Evolutionary conservation across 805 yeast genomes (phyloP).

Genomic region (Hanseniaspora taiwanica): DNA sequence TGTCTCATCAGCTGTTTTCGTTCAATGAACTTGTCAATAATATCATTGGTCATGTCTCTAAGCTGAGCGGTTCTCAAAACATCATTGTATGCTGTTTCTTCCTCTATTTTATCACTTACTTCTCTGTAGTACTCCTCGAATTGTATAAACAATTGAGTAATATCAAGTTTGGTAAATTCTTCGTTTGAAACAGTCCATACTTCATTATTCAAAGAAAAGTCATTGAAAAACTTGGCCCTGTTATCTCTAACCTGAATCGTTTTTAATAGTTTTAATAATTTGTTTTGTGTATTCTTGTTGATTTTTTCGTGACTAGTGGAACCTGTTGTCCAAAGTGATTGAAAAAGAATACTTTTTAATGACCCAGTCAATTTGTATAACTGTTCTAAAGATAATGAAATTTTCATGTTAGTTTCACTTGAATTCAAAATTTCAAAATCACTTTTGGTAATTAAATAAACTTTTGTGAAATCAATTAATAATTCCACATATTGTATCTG

Average conservation of each 20-base stretch:
- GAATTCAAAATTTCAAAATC: conserved; percentile 18
- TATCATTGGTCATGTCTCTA: conserved; percentile 29
- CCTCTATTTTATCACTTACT: conserved; percentile 8
- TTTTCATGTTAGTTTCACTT: not conserved
- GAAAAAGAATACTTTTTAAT: conserved; percentile 14
- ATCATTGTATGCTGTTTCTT: conserved; percentile 10
- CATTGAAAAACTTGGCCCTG: conserved; percentile 11
- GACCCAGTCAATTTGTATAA: conserved; percentile 10
- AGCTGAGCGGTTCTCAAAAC: conserved; percentile 28
- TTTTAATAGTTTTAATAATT: conserved; percentile 11
- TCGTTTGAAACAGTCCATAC: conserved; percentile 18
- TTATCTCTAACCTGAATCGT: conserved; percentile 21
- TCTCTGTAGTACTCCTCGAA: conserved; percentile 17
- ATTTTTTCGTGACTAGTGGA: conserved; percentile 2
- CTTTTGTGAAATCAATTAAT: conserved; percentile 12
- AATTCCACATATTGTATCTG: conserved; percentile 1
- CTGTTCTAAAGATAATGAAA: conserved; percentile 9
- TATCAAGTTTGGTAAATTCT: conserved; percentile 7
- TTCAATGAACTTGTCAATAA: conserved; percentile 12
- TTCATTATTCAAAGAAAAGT: no score
- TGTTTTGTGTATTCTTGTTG: not conserved
- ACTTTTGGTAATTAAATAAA: conserved; percentile 16
- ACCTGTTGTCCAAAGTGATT: conserved; percentile 11
- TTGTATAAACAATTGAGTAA: conserved; percentile 6
- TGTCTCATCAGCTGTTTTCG: conserved; percentile 10